phyloP scores from a whole-genome alignment of 192 early-diverging fungal genomes.

The Backusella macrospora region DNA sequence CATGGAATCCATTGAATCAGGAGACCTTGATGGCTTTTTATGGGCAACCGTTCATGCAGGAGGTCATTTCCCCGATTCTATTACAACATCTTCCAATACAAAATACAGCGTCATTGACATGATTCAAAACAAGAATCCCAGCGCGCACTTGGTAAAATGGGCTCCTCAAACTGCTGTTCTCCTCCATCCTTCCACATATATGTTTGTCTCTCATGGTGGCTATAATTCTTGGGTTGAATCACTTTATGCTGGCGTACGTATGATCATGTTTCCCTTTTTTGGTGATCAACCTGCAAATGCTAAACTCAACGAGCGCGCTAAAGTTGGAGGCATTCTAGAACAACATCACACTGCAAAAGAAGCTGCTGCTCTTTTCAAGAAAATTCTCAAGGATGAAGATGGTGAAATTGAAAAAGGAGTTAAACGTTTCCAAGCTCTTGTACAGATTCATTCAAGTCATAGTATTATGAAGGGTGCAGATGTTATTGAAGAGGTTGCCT shows the following conservation, averaged over 20 bases:
- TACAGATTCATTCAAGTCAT: constrained; percentile 21
- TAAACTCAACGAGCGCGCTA: neutral
- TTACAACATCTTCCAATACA: neutral
- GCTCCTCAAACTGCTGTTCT: too few relatives aligned
- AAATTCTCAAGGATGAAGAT: neutral
- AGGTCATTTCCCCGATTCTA: neutral
- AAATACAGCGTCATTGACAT: constrained; percentile 2
- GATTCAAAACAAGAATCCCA: neutral
- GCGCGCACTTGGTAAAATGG: neutral
- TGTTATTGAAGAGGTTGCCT: constrained; percentile 31
- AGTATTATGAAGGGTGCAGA: constrained; percentile 21
- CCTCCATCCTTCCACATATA: constrained; percentile 22
- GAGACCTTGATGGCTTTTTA: constrained; percentile 40
- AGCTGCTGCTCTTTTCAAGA: neutral
- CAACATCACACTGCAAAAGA: neutral
- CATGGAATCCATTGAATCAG: constrained; percentile 19
- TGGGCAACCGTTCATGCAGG: constrained; percentile 29
- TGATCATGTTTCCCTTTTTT: constrained; percentile 41
- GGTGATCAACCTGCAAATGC: constrained; percentile 34
- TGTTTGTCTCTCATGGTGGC: constrained; percentile 41
- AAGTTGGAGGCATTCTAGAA: neutral
- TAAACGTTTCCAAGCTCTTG: neutral
- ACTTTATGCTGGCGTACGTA: constrained; percentile 32
- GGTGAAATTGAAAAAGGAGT: neutral
- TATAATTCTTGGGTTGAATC: constrained; percentile 31